Base-by-base conservation (phyloP, 1,284 basidiomycete genomes). In the Ganoderma sinense region DNA sequence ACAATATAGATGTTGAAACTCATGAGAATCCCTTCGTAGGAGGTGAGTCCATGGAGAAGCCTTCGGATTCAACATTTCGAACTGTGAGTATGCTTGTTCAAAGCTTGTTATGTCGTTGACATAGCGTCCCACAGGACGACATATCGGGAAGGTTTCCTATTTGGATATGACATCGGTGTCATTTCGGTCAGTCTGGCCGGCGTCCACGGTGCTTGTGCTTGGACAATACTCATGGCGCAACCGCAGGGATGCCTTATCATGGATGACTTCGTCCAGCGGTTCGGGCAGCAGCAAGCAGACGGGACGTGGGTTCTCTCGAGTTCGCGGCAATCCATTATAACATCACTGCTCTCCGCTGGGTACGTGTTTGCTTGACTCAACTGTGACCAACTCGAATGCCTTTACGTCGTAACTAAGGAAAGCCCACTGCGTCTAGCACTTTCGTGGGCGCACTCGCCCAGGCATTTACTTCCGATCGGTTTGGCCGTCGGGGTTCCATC, bases 341-440 rank as follows among this genome's bases (percentile, higher is more conserved):
- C 92, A 0, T 94, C 92, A 10, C 84, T 94, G 14, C 83, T 95
- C 11, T 94, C 93, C 14, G 93, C 91, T 45, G 93, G 92, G 88
- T 89, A 77, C 51, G 86, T 75, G 1, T 43, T 63, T 43, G 51
- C 59, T 36, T 45, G 20, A 4, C 31, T 23, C 62, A 45, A 53
- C 45, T 67, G 33, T 56, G 48, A 31, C 55, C 36, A 26, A 5
- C 36, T 29, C 4, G 48, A 4, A 10, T 48, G 11, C 23, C 16
- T 64, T 23, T 11, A 53, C 20, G 10, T 20, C 23, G 20, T 31
- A 64, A n/a, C 63, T 72, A 29, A 74, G 36, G 16, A 40, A 62
- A 11, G 16, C 4, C 6, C 14, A 51, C 6, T 36, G 36, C 48
- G n/a, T 68, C 31, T 64, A 89, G 90, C 51, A 91, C 90, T 2